Conservation (phyloP, 495 filamentous ascomycete genomes). For the Aspergillus conjunctus region DNA sequence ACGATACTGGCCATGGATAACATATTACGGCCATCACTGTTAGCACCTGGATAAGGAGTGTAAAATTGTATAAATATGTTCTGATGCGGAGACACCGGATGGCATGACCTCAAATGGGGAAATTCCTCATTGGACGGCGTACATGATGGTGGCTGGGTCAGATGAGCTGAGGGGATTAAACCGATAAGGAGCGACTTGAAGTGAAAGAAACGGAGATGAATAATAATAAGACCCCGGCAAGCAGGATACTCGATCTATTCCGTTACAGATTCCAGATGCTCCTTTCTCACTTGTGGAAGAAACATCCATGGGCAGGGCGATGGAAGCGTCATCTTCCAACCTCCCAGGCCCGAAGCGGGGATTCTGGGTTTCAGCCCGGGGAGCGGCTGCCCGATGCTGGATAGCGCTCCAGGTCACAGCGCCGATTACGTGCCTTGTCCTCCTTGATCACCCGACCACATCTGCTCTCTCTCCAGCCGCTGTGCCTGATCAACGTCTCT, state of each 20-base stretch:
- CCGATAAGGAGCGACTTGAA: too few relatives aligned
- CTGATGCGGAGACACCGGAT: too few relatives aligned
- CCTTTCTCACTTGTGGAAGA: neutral
- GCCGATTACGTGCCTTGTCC: slow-evolving; percentile 3
- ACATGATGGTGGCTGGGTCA: too few relatives aligned
- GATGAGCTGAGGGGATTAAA: too few relatives aligned
- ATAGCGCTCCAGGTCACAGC: slow-evolving; percentile 5
- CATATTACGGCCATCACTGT: neutral
- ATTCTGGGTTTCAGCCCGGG: neutral
- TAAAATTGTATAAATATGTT: too few relatives aligned
- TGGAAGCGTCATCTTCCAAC: neutral
- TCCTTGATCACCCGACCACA: slow-evolving; percentile 22
- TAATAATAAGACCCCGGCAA: neutral
- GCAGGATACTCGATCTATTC: too few relatives aligned
- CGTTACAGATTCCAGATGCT: neutral
- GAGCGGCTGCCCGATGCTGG: slow-evolving; percentile 11
- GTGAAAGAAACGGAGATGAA: neutral
- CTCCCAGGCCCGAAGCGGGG: neutral
- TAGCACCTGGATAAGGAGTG: neutral
- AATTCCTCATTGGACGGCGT: too few relatives aligned
- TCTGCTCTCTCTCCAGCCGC: neutral
- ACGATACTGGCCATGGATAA: neutral
- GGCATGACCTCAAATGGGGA: too few relatives aligned
- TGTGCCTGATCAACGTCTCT: slow-evolving; percentile 2
- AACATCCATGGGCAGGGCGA: neutral